A percentile compares a stretch with the other conserved stretches of the same genome.
phyloP scores from a whole-genome alignment of 2,329 filamentous ascomycete genomes.

The Ophiocordyceps unilateralis region DNA sequence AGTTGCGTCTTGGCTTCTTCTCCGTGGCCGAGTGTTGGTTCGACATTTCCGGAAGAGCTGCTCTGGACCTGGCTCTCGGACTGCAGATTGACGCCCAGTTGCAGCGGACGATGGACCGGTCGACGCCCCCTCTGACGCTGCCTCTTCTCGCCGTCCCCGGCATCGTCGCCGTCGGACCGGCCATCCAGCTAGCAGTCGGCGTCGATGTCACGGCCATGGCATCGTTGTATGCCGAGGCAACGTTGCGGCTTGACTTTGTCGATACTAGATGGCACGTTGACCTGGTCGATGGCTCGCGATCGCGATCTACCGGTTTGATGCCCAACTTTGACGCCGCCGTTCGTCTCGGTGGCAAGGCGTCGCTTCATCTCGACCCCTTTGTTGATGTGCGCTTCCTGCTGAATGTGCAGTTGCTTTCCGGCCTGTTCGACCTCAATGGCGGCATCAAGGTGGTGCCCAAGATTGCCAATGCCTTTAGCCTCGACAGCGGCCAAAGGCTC shows the following conservation, averaged over 20 bases:
- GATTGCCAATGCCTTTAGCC: neutral
- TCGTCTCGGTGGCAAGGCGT: neutral
- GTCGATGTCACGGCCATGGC: neutral
- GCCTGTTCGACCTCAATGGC: neutral
- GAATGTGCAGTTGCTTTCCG: neutral
- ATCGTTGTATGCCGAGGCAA: neutral
- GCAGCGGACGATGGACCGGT: neutral
- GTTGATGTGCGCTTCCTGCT: neutral
- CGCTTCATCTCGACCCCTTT: neutral
- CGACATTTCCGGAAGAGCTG: neutral
- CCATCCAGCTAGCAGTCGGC: neutral
- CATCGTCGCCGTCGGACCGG: neutral
- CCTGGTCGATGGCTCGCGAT: neutral
- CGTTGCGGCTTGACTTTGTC: neutral
- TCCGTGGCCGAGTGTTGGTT: neutral
- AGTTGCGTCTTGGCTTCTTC: neutral
- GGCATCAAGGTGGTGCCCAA: neutral
- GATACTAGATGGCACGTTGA: neutral
- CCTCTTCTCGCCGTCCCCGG: neutral
- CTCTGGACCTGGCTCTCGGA: neutral
- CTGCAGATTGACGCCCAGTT: neutral
- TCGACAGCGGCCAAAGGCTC: neutral
- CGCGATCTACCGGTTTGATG: neutral
- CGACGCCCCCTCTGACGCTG: neutral
- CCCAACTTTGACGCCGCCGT: neutral